Evolutionary conservation across 2,329 filamentous ascomycete genomes (phyloP).

Genomic region (Fonsecaea nubica): DNA sequence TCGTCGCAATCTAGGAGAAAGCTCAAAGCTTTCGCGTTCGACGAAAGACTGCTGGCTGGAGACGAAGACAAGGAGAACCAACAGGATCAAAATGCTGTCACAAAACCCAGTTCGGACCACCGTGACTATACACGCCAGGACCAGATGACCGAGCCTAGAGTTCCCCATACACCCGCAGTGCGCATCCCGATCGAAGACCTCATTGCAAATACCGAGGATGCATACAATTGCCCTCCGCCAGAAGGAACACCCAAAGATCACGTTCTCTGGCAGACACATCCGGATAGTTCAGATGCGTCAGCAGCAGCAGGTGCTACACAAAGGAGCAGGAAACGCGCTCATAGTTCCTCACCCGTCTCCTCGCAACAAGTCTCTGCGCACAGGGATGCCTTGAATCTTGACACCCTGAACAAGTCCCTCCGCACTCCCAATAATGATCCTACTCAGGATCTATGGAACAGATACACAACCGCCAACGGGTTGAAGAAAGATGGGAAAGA

Average conservation of each 20-base stretch:
- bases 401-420: slow-evolving; percentile 64
- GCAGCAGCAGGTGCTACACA: slow-evolving; percentile 57
- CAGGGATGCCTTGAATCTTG: slow-evolving; percentile 61
- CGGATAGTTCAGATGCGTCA: slow-evolving; percentile 49
- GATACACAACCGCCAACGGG: slow-evolving; percentile 66
- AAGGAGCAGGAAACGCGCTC: slow-evolving; percentile 68
- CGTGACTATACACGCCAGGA: background rate
- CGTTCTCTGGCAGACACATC: slow-evolving; percentile 63
- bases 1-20: slow-evolving; percentile 37
- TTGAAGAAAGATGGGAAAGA: slow-evolving; percentile 54
- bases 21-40: slow-evolving; percentile 30
- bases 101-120: slow-evolving; percentile 3
- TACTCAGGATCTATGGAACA: slow-evolving; percentile 77
- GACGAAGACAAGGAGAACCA: slow-evolving; percentile 34
- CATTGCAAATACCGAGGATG: slow-evolving; percentile 66
- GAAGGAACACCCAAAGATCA: slow-evolving; percentile 66
- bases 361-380: slow-evolving; percentile 49
- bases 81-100: background rate
- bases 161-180: slow-evolving; percentile 65
- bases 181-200: slow-evolving; percentile 66
- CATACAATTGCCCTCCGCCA: slow-evolving; percentile 55
- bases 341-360: slow-evolving; percentile 75
- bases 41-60: slow-evolving; percentile 17
- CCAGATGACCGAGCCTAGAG: slow-evolving; percentile 30
- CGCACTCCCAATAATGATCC: slow-evolving; percentile 74